Percentiles rank a stretch among this genome's conserved stretches.
Conservation (phyloP, 225 moss, liverwort and hornwort species). For the Polytrichum formosum region DNA sequence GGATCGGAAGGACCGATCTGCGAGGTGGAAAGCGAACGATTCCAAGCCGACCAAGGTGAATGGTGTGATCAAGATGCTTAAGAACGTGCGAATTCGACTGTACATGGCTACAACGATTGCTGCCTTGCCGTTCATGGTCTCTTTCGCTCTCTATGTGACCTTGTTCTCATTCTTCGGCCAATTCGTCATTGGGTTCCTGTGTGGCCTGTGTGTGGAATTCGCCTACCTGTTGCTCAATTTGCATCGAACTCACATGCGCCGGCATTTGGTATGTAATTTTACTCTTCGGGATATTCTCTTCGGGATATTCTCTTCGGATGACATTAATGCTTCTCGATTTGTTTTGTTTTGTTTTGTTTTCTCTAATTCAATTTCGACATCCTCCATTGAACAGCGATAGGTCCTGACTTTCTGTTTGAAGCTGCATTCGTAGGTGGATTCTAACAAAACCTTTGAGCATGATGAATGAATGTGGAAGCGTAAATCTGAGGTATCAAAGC, state of each 20-base stretch:
- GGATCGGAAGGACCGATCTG: too few relatives aligned
- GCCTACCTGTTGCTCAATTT: slow-evolving; percentile 48
- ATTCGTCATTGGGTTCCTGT: slow-evolving; percentile 42
- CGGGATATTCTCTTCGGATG: too few relatives aligned
- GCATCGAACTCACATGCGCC: slow-evolving; percentile 67
- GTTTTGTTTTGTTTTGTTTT: too few relatives aligned
- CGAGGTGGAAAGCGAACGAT: slow-evolving; percentile 20
- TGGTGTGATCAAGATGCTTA: slow-evolving; percentile 23
- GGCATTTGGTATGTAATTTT: slow-evolving; percentile 39
- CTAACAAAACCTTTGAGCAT: too few relatives aligned
- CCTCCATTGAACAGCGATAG: too few relatives aligned
- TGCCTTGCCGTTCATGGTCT: slow-evolving; percentile 40
- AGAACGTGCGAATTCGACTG: slow-evolving; percentile 45
- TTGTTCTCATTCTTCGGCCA: slow-evolving; percentile 58
- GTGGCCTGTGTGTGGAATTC: slow-evolving; percentile 50
- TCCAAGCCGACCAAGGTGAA: slow-evolving; percentile 2
- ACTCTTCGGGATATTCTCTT: too few relatives aligned
- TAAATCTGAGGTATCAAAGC: too few relatives aligned
- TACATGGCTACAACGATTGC: slow-evolving; percentile 48
- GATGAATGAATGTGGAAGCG: too few relatives aligned
- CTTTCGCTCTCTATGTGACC: slow-evolving; percentile 53
- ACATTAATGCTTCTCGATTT: too few relatives aligned
- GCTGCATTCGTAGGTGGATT: too few relatives aligned
- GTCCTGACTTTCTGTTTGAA: too few relatives aligned
- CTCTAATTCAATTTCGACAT: too few relatives aligned